Conservation (phyloP, 2,329 filamentous ascomycete genomes). For the Aspergillus proliferans region DNA sequence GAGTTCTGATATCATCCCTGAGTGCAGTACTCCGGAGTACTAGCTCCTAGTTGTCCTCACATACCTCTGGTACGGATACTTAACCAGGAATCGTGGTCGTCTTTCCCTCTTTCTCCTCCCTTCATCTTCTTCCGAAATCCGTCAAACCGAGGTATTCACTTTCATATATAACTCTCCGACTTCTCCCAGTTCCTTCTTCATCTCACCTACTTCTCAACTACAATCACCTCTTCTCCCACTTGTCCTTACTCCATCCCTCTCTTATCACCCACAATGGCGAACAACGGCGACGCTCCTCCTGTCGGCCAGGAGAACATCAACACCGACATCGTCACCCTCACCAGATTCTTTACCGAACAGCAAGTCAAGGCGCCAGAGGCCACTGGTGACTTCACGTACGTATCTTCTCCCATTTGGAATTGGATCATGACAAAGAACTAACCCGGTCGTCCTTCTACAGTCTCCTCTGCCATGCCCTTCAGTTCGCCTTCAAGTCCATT, state of each 20-base stretch:
- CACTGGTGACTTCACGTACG: conserved; percentile 96
- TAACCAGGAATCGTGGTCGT: not conserved
- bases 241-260: conserved; percentile 1
- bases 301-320: conserved; percentile 73
- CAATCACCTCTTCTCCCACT: conserved; percentile 2
- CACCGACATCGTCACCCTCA: conserved; percentile 92
- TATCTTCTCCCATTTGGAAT: conserved; percentile 8
- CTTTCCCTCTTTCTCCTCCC: conserved; percentile 1
- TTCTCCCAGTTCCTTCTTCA: conserved; percentile 1
- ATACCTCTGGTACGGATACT: not conserved
- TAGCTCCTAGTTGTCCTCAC: not conserved
- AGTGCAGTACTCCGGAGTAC: not conserved
- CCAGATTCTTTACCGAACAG: conserved; percentile 92
- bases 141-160: conserved; percentile 23
- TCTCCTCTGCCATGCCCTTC: conserved; percentile 90
- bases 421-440: not conserved
- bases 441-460: conserved; percentile 42
- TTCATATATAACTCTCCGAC: conserved; percentile 3
- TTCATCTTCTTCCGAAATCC: conserved; percentile 17
- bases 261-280: conserved; percentile 27
- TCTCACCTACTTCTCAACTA: not conserved
- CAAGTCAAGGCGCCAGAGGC: conserved; percentile 89
- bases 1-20: not conserved
- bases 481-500: conserved; percentile 99
- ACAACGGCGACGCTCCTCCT: conserved; percentile 45